These are phyloP conservation scores for Lactuca sativa DNA, from an alignment of 129 eudicot genomes.

Conservation along the genomic window DNA sequence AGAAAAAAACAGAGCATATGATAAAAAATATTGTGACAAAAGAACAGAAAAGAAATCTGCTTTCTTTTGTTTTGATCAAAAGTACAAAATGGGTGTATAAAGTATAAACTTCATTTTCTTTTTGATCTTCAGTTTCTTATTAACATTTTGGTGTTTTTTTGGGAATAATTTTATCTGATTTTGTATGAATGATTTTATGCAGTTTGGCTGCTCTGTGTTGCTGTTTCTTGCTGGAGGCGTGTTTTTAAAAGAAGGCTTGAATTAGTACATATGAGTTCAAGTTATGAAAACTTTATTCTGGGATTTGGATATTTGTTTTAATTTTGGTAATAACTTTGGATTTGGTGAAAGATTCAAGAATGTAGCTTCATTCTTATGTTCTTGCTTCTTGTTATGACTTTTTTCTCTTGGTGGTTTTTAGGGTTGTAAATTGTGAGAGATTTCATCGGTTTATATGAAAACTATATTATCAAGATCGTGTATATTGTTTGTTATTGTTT, in stretches of 20 bases:
- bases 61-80: neutral
- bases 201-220: slow-evolving; percentile 86
- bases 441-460: slow-evolving; percentile 21
- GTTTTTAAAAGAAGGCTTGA: slow-evolving; percentile 44
- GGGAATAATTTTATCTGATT: neutral
- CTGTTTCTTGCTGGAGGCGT: slow-evolving; percentile 71
- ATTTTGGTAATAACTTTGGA: slow-evolving; percentile 18
- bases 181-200: slow-evolving; percentile 25
- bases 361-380: slow-evolving; percentile 3
- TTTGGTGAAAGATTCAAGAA: neutral
- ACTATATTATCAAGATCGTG: slow-evolving; percentile 13
- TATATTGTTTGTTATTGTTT: neutral
- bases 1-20: neutral
- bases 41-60: neutral
- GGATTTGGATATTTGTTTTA: slow-evolving; percentile 3
- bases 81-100: no score
- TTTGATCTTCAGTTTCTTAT: no score
- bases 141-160: neutral
- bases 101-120: no score
- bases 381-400: slow-evolving; percentile 9
- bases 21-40: neutral
- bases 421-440: slow-evolving; percentile 28
- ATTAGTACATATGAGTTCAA: slow-evolving; percentile 16
- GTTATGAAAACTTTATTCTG: neutral
- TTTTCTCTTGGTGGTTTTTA: slow-evolving; percentile 14